Evolutionary conservation across 108 stramenopile genomes (phyloP), one percentile per base, ranked within the genome.

Genomic region (Mediolabrus comicus): DNA sequence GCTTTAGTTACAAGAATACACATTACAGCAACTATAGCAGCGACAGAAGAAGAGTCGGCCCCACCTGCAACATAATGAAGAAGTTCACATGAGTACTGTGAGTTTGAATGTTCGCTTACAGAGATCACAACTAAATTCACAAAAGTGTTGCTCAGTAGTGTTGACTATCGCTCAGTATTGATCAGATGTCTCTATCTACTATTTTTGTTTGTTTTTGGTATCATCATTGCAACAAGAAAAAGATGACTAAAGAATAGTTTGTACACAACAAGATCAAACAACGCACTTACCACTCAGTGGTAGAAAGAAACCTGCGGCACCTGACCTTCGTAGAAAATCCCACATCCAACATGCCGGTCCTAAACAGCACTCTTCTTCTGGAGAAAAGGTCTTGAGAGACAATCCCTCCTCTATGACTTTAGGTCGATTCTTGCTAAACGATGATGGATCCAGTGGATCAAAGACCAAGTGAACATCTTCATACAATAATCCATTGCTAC

Each of bases 301-400:
- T 32, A 99, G 83, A 41, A 99, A 91, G 64, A 92, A 99, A 1
- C 99, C 99, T 6, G 87, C 79, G 12, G 97, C 96, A 27, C 97
- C 95, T 9, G 89, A 87, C 19, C 98, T 74, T 26, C 99, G 85
- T 62, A 98, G 64, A 77, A 96, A 99, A 75, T 99, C 99, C 99
- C 99, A 99, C 33, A 99, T 77, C 99, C 99, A 99, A 83, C 97
- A 98, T 22, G 99, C 99, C 2, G 99, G 99, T 0, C 99, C 99
- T 25, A 96, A 66, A 65, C 90, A 96, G 71, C 98, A 98, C 78
- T 99, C 98, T 78, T 99, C 97, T 77, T 98, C 95, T 3, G 98
- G 95, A 41, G 64, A 65, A 35, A 79, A 83, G 53, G 83, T 30
- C 25, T 70, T 74, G 7, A 87, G 41, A 41, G 64, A 39, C 39